Evolutionary conservation across 148 eudicot genomes (phyloP), one percentile per base, ranked within the genome.

Genomic region (Oxyria digyna): DNA sequence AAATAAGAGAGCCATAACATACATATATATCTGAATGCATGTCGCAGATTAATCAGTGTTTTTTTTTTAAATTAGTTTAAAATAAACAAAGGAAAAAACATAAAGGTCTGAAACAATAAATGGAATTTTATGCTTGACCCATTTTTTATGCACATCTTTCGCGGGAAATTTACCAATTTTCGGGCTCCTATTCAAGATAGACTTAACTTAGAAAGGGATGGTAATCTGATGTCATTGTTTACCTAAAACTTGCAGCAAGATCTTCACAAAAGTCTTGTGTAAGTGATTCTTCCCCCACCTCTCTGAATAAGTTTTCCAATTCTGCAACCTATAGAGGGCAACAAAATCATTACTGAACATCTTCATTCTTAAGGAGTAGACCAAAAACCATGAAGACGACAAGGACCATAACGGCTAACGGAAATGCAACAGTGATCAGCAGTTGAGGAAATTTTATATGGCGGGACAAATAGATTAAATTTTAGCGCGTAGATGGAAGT

Each of bases 241-340:
- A 93, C 98, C 82, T 89, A 72, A 93, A 93, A 45, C 73, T 86
- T 77, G 79, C 72, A 13, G 89, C 91, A 78, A 89, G 81, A 70
- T 93, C 88, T 81, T 86, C 70, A 75, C 82, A 93, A 42, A 89
- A 86, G 65, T 87, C 91, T 64, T 72, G 81, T 52, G 59, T 74
- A 49, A 77, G 59, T 9, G 80, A 62, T 67, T 78, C 83, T 69
- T 86, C 82, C 62, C 84, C 81, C 55, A 76, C 71, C 75, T 85
- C 78, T 81, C 82, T 89, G 71, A 80, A 86, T 72, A 79, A 69
- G 18, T 77, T 83, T 72, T 86, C 88, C 90, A 93, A 76, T 80
- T 82, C 84, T 26, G 85, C 69, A 70, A 82, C 71, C 98, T 93
- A 77, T 59, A 52, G 67, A 49, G 67, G 38, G 62, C 15, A 3